phyloP scores from a whole-genome alignment of 306 rosid species.

The Castanospermum australe region DNA sequence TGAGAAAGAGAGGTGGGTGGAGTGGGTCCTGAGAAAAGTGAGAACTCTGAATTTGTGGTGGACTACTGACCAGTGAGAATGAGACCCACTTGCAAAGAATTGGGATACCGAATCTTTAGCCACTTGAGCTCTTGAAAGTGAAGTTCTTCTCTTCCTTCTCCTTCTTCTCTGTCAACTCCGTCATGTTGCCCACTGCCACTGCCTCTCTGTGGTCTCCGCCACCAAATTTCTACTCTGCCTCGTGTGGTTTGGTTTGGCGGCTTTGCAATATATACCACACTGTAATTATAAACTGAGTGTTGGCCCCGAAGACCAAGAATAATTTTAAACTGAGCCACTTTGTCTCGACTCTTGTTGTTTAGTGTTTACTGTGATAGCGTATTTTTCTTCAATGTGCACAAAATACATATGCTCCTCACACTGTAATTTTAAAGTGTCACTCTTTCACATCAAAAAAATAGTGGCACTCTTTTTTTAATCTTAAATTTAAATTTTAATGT shows the following conservation, averaged over 20 bases:
- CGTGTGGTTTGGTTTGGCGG: neutral
- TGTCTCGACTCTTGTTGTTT: too few species aligned
- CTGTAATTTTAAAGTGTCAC: too few species aligned
- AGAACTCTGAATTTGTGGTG: neutral
- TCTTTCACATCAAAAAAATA: too few species aligned
- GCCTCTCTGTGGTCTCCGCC: neutral
- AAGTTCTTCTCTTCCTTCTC: neutral
- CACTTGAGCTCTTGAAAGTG: slow-evolving; percentile 18
- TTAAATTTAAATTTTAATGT: too few species aligned
- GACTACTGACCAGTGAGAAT: neutral
- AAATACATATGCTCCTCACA: too few species aligned
- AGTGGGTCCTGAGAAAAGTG: neutral
- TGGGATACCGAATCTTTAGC: slow-evolving; percentile 27
- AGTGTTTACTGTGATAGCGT: too few species aligned
- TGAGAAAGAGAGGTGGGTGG: neutral
- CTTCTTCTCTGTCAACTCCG: neutral
- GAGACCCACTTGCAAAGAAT: slow-evolving; percentile 19
- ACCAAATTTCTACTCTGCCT: neutral
- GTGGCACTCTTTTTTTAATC: too few species aligned
- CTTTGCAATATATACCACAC: neutral
- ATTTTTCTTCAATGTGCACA: too few species aligned
- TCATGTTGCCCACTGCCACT: too few species aligned
- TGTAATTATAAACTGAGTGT: too few species aligned
- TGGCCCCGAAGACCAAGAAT: too few species aligned
- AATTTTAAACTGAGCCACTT: too few species aligned